A percentile compares a stretch with the other conserved stretches of the same genome.
phyloP scores from a whole-genome alignment of 2,329 filamentous ascomycete genomes.

The Apiospora malaysiana region DNA sequence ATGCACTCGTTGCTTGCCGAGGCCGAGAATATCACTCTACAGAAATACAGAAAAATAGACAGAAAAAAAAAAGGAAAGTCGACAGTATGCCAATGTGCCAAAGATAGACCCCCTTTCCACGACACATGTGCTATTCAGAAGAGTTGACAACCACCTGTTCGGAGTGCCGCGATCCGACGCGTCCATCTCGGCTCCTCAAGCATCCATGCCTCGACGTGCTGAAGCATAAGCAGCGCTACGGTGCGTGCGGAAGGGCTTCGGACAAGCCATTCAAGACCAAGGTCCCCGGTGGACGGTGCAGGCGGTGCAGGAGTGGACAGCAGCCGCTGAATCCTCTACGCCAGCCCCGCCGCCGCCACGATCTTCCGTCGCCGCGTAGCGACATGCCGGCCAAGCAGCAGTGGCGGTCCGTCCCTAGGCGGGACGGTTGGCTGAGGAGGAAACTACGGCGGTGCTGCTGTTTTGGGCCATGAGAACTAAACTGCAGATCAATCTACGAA shows the following conservation, averaged over 20 bases:
- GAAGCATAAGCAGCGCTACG: neutral
- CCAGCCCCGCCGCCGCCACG: neutral
- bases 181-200: neutral
- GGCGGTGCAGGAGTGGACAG: neutral
- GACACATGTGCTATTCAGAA: conserved; percentile 4
- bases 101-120: neutral
- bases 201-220: neutral
- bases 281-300: neutral
- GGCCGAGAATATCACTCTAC: neutral
- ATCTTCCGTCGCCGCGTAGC: neutral
- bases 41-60: neutral
- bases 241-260: neutral
- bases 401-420: neutral
- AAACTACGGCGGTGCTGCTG: neutral
- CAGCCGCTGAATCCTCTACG: neutral
- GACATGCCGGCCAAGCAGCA: too few relatives aligned
- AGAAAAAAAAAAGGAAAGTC: neutral
- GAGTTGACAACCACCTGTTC: neutral
- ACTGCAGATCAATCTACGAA: too few relatives aligned
- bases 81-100: neutral
- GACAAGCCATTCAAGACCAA: neutral
- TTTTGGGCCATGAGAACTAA: neutral
- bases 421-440: neutral
- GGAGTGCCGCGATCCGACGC: neutral
- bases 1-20: neutral